A percentile compares a stretch with the other conserved stretches of the same genome.
phyloP scores from a whole-genome alignment of 139 green algal genomes.

The Micractinium conductrix region DNA sequence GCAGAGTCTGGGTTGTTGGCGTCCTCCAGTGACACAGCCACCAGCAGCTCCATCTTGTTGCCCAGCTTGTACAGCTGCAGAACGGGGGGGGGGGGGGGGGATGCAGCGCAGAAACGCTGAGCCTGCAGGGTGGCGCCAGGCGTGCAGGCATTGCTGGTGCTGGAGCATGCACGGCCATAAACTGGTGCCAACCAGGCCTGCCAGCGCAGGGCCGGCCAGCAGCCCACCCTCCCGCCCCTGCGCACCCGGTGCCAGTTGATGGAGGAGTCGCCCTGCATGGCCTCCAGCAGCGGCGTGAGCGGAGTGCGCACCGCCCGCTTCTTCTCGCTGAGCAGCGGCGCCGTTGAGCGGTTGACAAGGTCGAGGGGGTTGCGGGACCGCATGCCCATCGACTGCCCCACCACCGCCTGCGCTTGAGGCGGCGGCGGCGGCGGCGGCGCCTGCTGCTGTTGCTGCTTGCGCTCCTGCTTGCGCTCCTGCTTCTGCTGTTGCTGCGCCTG shows the following conservation, averaged over 20 bases:
- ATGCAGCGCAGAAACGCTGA: neutral
- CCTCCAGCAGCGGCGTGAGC: constrained; percentile 49
- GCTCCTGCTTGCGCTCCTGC: neutral
- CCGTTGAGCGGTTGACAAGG: constrained; percentile 66
- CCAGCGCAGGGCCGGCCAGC: too few relatives aligned
- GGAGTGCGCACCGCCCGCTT: constrained; percentile 38
- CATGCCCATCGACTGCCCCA: constrained; percentile 68
- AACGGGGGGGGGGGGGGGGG: neutral
- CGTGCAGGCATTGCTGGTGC: too few relatives aligned
- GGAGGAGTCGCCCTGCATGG: constrained; percentile 45
- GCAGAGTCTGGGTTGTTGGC: constrained; percentile 7
- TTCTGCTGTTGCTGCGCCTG: neutral
- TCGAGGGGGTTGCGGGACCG: constrained; percentile 70
- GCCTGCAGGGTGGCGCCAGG: too few relatives aligned
- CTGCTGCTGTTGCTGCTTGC: neutral
- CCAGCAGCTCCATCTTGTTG: constrained; percentile 78
- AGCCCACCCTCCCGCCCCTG: neutral
- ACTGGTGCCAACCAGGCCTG: too few relatives aligned
- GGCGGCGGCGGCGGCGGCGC: constrained; percentile 1
- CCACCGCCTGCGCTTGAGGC: neutral
- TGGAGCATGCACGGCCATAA: too few relatives aligned
- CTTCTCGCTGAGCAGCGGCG: constrained; percentile 59
- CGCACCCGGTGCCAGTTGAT: constrained; percentile 56
- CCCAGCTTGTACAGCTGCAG: constrained; percentile 65
- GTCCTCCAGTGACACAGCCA: constrained; percentile 65